Percentiles rank a stretch among this genome's conserved stretches.
phyloP scores from a whole-genome alignment of 495 filamentous ascomycete genomes.

The Clohesyomyces aquaticus region DNA sequence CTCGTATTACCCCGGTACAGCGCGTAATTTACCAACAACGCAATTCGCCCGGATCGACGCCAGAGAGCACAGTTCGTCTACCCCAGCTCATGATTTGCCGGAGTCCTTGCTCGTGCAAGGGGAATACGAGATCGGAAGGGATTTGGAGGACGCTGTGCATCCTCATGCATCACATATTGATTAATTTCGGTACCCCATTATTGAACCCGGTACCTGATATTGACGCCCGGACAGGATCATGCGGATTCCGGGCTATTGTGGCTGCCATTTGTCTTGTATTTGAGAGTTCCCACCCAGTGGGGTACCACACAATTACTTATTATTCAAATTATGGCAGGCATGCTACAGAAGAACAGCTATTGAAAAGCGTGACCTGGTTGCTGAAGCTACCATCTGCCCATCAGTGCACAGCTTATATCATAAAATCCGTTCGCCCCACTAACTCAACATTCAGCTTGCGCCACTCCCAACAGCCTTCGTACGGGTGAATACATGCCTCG shows the following conservation, averaged over 20 bases:
- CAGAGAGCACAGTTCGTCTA: neutral
- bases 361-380: too few relatives aligned
- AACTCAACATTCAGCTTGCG: neutral
- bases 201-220: neutral
- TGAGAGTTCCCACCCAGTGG: too few relatives aligned
- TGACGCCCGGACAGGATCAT: neutral
- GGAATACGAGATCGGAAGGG: neutral
- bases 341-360: too few relatives aligned
- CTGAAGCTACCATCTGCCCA: too few relatives aligned
- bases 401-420: too few relatives aligned
- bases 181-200: neutral
- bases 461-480: neutral
- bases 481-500: neutral
- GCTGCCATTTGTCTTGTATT: too few relatives aligned
- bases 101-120: neutral
- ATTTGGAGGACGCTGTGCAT: neutral
- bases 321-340: too few relatives aligned
- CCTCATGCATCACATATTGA: neutral
- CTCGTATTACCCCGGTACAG: neutral
- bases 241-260: too few relatives aligned
- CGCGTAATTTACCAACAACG: neutral
- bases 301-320: too few relatives aligned
- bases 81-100: neutral
- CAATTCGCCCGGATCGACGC: neutral
- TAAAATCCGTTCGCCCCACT: too few relatives aligned